These are phyloP conservation scores for Fonsecaea pedrosoi DNA, from an alignment of 2,329 filamentous ascomycete species.

Conservation along the genomic window DNA sequence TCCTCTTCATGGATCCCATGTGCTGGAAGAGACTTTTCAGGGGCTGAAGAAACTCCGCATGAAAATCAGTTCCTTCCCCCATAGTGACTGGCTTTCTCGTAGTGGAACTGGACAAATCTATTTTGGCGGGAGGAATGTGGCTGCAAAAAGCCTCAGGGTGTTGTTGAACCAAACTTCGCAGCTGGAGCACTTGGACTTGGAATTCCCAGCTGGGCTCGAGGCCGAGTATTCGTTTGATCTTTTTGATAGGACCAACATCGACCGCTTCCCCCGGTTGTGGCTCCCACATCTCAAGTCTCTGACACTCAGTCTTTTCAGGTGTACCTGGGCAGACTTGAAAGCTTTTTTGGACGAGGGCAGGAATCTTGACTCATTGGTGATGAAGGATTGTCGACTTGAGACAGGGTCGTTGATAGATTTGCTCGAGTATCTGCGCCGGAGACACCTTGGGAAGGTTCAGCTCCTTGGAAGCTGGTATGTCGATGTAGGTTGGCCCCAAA, in stretches of 20 bases:
- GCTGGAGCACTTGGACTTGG: conserved; percentile 29
- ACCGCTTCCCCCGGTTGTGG: conserved; percentile 30
- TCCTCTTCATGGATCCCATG: conserved; percentile 4
- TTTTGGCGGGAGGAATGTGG: conserved; percentile 22
- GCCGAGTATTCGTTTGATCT: conserved; percentile 32
- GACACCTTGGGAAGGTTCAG: conserved; percentile 15
- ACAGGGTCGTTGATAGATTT: conserved; percentile 31
- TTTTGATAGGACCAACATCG: conserved; percentile 33
- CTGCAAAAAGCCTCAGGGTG: conserved; percentile 20
- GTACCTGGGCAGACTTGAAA: conserved; percentile 27
- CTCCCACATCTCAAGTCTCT: conserved; percentile 27
- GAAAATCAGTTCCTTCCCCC: conserved; percentile 29
- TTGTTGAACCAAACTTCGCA: conserved; percentile 25
- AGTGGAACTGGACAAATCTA: conserved; percentile 19
- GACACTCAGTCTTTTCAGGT: conserved; percentile 29
- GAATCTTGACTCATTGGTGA: conserved; percentile 21
- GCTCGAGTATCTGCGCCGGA: conserved; percentile 23
- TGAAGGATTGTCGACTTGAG: conserved; percentile 33
- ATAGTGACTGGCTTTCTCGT: conserved; percentile 35
- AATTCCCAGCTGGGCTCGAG: conserved; percentile 29
- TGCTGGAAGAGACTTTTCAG: conserved; percentile 21
- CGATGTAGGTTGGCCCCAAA: conserved; percentile 23
- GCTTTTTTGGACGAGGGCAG: conserved; percentile 23
- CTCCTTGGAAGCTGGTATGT: conserved; percentile 33
- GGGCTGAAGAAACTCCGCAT: conserved; percentile 25